phyloP scores from a whole-genome alignment of 306 rosid genomes.

The Acacia melanoxylon region DNA sequence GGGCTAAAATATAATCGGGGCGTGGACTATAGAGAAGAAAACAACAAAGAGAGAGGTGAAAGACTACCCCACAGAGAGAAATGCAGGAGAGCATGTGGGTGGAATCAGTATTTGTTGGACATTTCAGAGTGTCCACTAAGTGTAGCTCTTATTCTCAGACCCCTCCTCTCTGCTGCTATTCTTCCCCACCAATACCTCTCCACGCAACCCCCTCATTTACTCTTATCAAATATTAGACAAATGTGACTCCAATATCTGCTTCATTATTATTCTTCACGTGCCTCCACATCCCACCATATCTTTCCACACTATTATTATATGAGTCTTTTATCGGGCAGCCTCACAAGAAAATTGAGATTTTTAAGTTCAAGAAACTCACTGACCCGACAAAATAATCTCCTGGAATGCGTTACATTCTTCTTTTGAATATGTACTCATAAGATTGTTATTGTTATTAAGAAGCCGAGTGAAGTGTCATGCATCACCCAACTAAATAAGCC shows the following conservation, averaged over 20 bases:
- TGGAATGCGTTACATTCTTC: no score
- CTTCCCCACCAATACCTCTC: not conserved
- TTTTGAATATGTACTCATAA: no score
- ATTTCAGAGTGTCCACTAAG: slow-evolving; percentile 46
- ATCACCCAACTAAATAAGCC: no score
- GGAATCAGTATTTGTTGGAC: slow-evolving; percentile 40
- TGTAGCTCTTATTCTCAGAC: not conserved
- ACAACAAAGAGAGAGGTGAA: not conserved
- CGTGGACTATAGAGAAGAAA: not conserved
- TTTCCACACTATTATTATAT: not conserved
- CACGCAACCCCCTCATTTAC: not conserved
- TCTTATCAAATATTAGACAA: not conserved
- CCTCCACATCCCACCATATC: not conserved
- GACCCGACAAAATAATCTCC: not conserved
- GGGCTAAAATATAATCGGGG: not conserved
- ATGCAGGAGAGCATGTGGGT: slow-evolving; percentile 44
- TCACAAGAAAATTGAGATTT: not conserved
- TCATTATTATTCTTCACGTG: not conserved
- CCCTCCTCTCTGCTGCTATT: not conserved
- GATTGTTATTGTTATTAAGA: no score
- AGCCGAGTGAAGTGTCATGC: not conserved
- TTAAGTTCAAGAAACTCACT: not conserved
- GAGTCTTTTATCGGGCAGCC: no score
- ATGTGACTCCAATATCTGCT: not conserved
- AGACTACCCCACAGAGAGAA: slow-evolving; percentile 34